These are phyloP conservation scores for Lecanoromycetidae sp. DNA, from an alignment of 2,329 filamentous ascomycete species.

Conservation along the genomic window DNA sequence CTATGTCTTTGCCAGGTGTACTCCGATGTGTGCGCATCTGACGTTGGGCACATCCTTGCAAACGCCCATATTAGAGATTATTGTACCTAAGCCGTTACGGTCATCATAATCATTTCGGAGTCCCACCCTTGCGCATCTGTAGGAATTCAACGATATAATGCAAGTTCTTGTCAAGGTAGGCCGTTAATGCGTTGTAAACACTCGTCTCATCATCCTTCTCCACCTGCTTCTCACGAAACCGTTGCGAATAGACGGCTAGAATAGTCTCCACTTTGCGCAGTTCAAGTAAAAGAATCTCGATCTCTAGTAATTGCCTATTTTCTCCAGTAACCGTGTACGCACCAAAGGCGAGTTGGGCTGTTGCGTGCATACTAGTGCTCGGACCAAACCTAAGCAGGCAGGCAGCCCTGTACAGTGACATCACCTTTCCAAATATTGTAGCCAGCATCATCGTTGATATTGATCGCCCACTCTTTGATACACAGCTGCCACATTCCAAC, in stretches of 20 bases:
- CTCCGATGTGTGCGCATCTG: too few relatives aligned
- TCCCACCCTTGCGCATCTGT: conserved; percentile 12
- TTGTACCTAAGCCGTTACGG: not conserved
- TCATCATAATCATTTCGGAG: not conserved
- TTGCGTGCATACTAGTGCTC: conserved; percentile 8
- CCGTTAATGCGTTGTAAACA: conserved; percentile 36
- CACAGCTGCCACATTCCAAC: conserved; percentile 36
- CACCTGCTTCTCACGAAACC: conserved; percentile 31
- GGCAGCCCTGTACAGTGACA: conserved; percentile 36
- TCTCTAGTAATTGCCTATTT: conserved; percentile 37
- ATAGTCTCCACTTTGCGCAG: conserved; percentile 38
- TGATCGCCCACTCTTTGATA: conserved; percentile 33
- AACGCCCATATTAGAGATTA: not conserved
- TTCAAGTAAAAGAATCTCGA: conserved; percentile 39
- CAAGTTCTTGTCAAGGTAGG: conserved; percentile 35
- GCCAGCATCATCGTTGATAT: conserved; percentile 40
- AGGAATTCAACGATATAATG: conserved; percentile 32
- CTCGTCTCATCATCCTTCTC: conserved; percentile 26
- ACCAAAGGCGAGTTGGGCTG: conserved; percentile 30
- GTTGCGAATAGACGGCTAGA: conserved; percentile 34
- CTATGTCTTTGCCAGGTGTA: not conserved
- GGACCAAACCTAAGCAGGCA: conserved; percentile 29
- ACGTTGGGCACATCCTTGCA: too few relatives aligned
- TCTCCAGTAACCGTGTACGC: conserved; percentile 37
- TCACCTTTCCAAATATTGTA: conserved; percentile 38